Base-by-base conservation (phyloP, 768 basidiomycete species). In the Lentinula lateritia region DNA sequence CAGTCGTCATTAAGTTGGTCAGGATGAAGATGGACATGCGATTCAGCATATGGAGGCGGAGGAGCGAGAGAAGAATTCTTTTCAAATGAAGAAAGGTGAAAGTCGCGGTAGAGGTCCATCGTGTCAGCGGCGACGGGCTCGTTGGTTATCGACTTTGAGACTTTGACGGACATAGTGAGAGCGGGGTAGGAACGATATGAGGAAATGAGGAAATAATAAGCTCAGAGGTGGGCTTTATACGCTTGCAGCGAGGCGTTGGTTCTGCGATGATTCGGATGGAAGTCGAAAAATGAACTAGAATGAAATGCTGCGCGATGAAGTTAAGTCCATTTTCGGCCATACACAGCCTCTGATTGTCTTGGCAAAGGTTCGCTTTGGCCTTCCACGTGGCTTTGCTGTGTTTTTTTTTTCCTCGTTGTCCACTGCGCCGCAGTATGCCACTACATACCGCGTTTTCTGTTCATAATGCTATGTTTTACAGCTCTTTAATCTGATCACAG, bases 21-120 rank as follows among this genome's bases (percentile, higher is more conserved):
- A 18, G 5, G 39, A 18, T 60, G 50, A 15, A 34, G 6, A 23
- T 46, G n/a, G 4, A 12, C 6, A 28, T 43, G 15, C 6, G 18
- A 15, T 3, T 48, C 4, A 15, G 38, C 13, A 23, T 38, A 38
- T 42, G 52, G 52, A 39, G 32, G 38, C 5, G 52, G 52, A 36
- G 12, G 7, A 9, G 3, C 8, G 6, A 38, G 13, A 39, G 35
- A 43, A 20, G 59, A 18, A 28, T 18, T 4, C 28, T 60, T 60
- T 28, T 60, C 50, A 18, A 18, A 28, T 28, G 3, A 35, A 8
- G 28, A 8, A 28, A 28, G 32, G 16, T 28, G 58, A 20, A 48
- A 50, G 41, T 50, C 58, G 10, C 38, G n/a, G 20, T 60, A 52
- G 16, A 60, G 38, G 36, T 60, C 59, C 59, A 60, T 60, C 4